Percentiles rank a stretch among this genome's conserved stretches.
Conservation (phyloP, 805 yeast species). For the Saturnispora ahearnii region DNA sequence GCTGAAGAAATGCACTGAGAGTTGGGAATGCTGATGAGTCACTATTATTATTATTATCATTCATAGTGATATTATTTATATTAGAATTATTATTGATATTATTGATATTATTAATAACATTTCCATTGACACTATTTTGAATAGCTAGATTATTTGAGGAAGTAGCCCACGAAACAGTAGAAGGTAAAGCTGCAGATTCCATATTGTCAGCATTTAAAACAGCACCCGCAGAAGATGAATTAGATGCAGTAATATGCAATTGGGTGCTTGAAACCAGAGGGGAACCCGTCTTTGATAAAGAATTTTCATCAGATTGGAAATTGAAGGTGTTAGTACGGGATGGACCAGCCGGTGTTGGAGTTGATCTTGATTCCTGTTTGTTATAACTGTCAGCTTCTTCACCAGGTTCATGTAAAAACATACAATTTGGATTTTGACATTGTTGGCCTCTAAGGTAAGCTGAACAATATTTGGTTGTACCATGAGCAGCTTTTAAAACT, state of each 20-base stretch:
- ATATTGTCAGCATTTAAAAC: constrained; percentile 1
- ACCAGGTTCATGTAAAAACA: constrained; percentile 98
- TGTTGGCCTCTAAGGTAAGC: constrained; percentile 89
- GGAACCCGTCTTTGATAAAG: constrained; percentile 24
- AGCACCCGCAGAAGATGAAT: neutral
- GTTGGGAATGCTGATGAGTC: constrained; percentile 43
- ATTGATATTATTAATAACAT: constrained; percentile 17
- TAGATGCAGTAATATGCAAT: constrained; percentile 2
- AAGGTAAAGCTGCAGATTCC: constrained; percentile 41
- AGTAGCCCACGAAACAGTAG: constrained; percentile 60
- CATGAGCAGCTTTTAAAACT: constrained; percentile 87
- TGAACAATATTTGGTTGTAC: constrained; percentile 98
- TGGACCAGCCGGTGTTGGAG: neutral
- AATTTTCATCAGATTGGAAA: constrained; percentile 55
- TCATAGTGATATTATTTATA: constrained; percentile 2
- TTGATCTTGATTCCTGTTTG: constrained; percentile 48
- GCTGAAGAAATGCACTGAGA: constrained; percentile 23
- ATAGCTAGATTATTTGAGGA: constrained; percentile 22
- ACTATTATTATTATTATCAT: neutral
- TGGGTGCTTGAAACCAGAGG: constrained; percentile 16
- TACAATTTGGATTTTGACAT: constrained; percentile 97
- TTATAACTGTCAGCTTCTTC: constrained; percentile 98
- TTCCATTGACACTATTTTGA: constrained; percentile 15
- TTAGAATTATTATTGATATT: constrained; percentile 2
- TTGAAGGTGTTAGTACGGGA: constrained; percentile 32